These are phyloP conservation scores for Toxicodendron radicans DNA, from an alignment of 345 rosid genomes.

Conservation along the genomic window DNA sequence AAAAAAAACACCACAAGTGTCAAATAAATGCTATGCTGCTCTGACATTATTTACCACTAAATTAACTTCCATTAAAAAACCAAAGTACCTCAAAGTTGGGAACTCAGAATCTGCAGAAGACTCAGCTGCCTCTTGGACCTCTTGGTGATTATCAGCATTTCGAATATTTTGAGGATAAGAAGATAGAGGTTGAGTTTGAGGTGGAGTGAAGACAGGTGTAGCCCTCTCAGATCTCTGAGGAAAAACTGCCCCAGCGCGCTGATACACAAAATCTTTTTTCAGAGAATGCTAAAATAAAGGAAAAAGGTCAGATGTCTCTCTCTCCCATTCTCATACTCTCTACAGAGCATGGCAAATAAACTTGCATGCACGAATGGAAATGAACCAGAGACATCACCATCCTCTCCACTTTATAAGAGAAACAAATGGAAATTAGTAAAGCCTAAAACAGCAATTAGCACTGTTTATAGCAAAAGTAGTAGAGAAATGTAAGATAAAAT, in stretches of 20 bases:
- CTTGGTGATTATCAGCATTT: slow-evolving; percentile 53
- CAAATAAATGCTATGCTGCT: neutral
- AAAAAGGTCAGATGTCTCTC: slow-evolving; percentile 7
- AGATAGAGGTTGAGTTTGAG: slow-evolving; percentile 86
- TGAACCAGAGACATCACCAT: neutral
- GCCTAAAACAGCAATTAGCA: slow-evolving; percentile 11
- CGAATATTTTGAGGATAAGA: slow-evolving; percentile 81
- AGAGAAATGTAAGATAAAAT: neutral
- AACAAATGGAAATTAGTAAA: neutral
- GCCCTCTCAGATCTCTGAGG: slow-evolving; percentile 91
- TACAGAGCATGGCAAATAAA: neutral
- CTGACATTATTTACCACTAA: neutral
- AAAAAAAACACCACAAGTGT: neutral
- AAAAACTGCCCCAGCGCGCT: slow-evolving; percentile 99
- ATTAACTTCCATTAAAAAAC: slow-evolving; percentile 12
- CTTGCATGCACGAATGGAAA: neutral
- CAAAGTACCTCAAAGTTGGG: slow-evolving; percentile 77
- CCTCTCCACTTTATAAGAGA: neutral
- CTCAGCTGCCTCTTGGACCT: slow-evolving; percentile 56
- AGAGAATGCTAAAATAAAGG: slow-evolving; percentile 5
- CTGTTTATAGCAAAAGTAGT: neutral
- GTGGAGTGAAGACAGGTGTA: slow-evolving; percentile 93
- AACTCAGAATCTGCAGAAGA: slow-evolving; percentile 86
- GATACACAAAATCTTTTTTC: slow-evolving; percentile 35
- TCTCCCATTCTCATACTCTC: neutral